Evolutionary conservation across 2,329 filamentous ascomycete genomes (phyloP).

Genomic region (Ceratocystis albifundus): DNA sequence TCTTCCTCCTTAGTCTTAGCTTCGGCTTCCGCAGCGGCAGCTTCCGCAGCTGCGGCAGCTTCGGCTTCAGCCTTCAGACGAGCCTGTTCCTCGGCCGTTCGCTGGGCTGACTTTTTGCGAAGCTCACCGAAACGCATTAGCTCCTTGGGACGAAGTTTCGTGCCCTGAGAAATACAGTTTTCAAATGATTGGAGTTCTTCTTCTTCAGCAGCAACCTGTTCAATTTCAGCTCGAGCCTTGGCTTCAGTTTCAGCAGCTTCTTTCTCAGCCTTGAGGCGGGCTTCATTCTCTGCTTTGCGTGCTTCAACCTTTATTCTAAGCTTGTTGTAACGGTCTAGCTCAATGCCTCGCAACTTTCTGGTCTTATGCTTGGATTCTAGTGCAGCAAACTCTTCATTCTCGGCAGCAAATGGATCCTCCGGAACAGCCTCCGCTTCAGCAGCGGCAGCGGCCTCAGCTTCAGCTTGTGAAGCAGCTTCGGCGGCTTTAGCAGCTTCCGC

Average conservation of each 20-base stretch:
- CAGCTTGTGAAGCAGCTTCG: slow-evolving; percentile 9
- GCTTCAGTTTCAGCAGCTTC: slow-evolving; percentile 16
- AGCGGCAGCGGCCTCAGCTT: slow-evolving; percentile 12
- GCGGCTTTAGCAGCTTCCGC: slow-evolving; percentile 3
- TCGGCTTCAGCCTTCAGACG: slow-evolving; percentile 13
- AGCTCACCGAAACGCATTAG: neutral
- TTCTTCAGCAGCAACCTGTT: slow-evolving; percentile 25
- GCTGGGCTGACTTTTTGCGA: neutral
- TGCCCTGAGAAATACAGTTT: neutral
- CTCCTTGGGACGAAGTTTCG: neutral
- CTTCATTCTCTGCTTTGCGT: slow-evolving; percentile 14
- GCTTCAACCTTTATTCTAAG: slow-evolving; percentile 15
- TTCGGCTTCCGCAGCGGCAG: slow-evolving; percentile 7
- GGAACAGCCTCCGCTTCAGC: neutral
- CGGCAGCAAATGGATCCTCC: slow-evolving; percentile 28
- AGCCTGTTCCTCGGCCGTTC: slow-evolving; percentile 12
- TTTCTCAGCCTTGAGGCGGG: slow-evolving; percentile 13
- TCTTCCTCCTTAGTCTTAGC: neutral
- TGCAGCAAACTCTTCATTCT: slow-evolving; percentile 46
- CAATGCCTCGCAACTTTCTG: slow-evolving; percentile 27
- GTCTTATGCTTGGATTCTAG: slow-evolving; percentile 33
- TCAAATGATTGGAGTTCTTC: slow-evolving; percentile 10
- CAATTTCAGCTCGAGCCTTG: slow-evolving; percentile 27
- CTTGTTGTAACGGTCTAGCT: slow-evolving; percentile 21
- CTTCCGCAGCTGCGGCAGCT: slow-evolving; percentile 17